Percentiles rank a stretch among this genome's conserved stretches.
These are phyloP conservation scores for Oemleria cerasiformis DNA, from an alignment of 306 rosid genomes.

Conservation along the genomic window DNA sequence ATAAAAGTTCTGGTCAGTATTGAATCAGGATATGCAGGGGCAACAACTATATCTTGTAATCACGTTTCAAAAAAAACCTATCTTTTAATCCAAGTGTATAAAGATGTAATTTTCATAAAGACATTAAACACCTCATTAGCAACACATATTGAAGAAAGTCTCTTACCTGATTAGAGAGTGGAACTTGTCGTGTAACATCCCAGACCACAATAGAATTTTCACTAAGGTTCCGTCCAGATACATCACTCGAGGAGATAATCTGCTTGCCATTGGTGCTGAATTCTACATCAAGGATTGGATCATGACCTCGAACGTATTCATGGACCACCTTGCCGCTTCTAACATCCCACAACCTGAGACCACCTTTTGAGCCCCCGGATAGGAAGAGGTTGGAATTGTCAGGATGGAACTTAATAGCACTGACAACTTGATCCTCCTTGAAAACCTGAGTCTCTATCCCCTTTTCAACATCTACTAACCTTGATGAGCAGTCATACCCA, in stretches of 20 bases:
- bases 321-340: conserved; percentile 63
- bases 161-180: conserved; percentile 83
- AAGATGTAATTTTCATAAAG: background rate
- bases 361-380: conserved; percentile 79
- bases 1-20: background rate
- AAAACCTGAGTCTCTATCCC: conserved; percentile 66
- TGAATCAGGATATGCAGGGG: conserved; percentile 3
- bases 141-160: conserved; percentile 7
- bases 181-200: conserved; percentile 79
- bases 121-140: background rate
- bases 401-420: conserved; percentile 71
- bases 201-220: conserved; percentile 83
- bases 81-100: background rate
- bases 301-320: conserved; percentile 56
- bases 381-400: conserved; percentile 61
- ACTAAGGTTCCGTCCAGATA: conserved; percentile 62
- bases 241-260: conserved; percentile 78
- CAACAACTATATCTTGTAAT: background rate
- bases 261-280: conserved; percentile 60
- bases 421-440: conserved; percentile 67
- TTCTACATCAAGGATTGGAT: conserved; percentile 84
- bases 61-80: too few relatives aligned
- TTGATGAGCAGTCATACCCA: conserved; percentile 78
- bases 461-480: conserved; percentile 78
- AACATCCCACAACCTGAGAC: conserved; percentile 73